Evolutionary conservation across 1,284 basidiomycete species (phyloP), one percentile per base, ranked within the genome.

Genomic region (Trametes pubescens): DNA sequence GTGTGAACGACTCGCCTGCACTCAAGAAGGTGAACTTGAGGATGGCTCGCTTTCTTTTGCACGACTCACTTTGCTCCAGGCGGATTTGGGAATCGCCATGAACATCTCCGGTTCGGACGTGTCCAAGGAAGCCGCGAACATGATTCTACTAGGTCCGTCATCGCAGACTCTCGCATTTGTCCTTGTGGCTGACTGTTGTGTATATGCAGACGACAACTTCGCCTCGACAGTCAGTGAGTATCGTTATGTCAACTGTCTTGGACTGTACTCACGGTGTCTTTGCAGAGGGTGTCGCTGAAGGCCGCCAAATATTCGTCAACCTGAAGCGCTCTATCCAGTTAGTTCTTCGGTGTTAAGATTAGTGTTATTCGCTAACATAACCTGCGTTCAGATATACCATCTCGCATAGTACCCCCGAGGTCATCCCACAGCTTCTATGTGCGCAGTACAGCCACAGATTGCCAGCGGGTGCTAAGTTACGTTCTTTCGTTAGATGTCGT

Each of bases 71-170:
- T 18, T n/a, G 1, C n/a, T 3, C 1, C 26, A 82, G 79, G 89
- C 89, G 21, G 88, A 90, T 69, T 79, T 91, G 35, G 89, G 89
- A 51, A 90, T 91, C 71, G 88, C 89, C 0, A 91, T 91, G 89
- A 89, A 89, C 68, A 85, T 89, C 43, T 88, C 87, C 38, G 89
- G 88, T 21, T 89, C 87, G 4, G 89, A 90, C 67, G 89, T 90
- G 16, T 88, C 88, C 0, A 90, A 90, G 72, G 89, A 90, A 73
- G 88, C 89, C 11, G 88, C 88, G 0, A 86, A 91, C 73, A 89
- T 91, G 88, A 88, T 90, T 67, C 77, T 90, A 6, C 79, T 89
- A 10, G 86, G 86, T 84, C 69, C 62, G 76, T 49, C 37, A 11
- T 26, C 24, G 2, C n/a, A 7, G 13, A 18, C 24, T 14, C 3